A percentile compares a stretch with the other conserved stretches of the same genome.
These are phyloP conservation scores for Leptodontidium sp. DNA, from an alignment of 2,329 filamentous ascomycete species.

Conservation along the genomic window DNA sequence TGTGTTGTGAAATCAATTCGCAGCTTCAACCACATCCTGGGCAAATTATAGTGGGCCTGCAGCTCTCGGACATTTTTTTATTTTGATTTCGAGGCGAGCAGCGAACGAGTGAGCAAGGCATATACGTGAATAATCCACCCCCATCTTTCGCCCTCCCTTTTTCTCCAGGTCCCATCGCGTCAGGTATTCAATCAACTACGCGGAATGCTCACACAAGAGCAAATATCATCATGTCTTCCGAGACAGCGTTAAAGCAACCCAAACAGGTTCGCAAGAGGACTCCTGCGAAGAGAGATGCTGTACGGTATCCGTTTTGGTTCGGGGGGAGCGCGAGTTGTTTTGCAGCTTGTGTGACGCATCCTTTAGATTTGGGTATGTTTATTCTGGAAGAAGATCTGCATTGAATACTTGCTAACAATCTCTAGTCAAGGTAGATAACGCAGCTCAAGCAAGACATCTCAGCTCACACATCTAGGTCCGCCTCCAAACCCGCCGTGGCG, in stretches of 20 bases:
- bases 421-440: conserved; percentile 41
- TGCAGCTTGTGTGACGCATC: conserved; percentile 91
- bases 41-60: neutral
- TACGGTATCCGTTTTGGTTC: conserved; percentile 88
- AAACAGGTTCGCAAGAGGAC: conserved; percentile 36
- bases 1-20: neutral
- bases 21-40: neutral
- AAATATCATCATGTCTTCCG: conserved; percentile 41
- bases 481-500: conserved; percentile 81
- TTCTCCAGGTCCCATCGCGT: neutral
- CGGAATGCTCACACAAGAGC: conserved; percentile 39
- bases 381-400: conserved; percentile 2
- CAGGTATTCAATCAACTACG: conserved; percentile 2
- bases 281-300: conserved; percentile 40
- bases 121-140: conserved; percentile 11
- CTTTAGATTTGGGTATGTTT: conserved; percentile 83
- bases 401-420: conserved; percentile 34
- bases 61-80: conserved; percentile 15
- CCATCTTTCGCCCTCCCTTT: neutral
- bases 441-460: neutral
- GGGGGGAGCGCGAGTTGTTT: conserved; percentile 93
- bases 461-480: conserved; percentile 67
- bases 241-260: conserved; percentile 31
- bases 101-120: neutral
- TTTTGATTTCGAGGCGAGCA: conserved; percentile 11